These are phyloP conservation scores for Candida pseudoviswanathii DNA, from an alignment of 1,139 yeast species.

Conservation along the genomic window DNA sequence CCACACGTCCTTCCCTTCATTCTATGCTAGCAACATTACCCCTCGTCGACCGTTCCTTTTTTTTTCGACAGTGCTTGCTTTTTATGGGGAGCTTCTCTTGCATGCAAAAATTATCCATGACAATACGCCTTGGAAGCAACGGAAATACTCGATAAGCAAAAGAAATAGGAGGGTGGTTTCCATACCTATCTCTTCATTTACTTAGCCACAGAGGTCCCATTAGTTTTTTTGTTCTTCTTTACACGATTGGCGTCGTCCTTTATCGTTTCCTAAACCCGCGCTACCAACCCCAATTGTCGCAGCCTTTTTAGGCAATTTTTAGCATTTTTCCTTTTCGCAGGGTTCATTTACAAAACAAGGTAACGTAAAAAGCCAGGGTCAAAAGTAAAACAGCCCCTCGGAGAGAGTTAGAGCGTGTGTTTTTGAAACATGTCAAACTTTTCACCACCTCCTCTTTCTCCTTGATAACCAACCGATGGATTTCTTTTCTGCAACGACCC, in stretches of 20 bases:
- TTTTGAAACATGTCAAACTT: not conserved
- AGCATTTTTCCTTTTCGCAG: not conserved
- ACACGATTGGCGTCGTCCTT: not conserved
- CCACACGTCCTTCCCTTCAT: too few relatives aligned
- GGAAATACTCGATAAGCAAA: too few relatives aligned
- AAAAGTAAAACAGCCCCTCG: not conserved
- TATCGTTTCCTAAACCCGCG: not conserved
- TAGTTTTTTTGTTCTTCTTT: not conserved
- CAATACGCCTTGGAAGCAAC: too few relatives aligned
- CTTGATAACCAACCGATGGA: constrained; percentile 11
- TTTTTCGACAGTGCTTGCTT: too few relatives aligned
- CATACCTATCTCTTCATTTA: too few relatives aligned
- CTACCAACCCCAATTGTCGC: constrained; percentile 1
- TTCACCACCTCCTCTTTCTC: not conserved
- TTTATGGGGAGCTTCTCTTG: too few relatives aligned
- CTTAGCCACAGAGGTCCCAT: not conserved
- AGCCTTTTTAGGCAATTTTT: not conserved
- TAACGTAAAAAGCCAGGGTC: not conserved
- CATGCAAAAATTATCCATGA: too few relatives aligned
- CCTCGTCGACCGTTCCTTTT: too few relatives aligned
- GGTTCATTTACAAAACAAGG: not conserved
- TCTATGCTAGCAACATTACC: too few relatives aligned
- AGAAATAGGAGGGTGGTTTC: too few relatives aligned
- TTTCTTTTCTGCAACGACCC: constrained; percentile 18
- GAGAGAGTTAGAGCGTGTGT: too few relatives aligned